Conservation (phyloP, 441 rosid genomes). For the Pelargonium australe region DNA sequence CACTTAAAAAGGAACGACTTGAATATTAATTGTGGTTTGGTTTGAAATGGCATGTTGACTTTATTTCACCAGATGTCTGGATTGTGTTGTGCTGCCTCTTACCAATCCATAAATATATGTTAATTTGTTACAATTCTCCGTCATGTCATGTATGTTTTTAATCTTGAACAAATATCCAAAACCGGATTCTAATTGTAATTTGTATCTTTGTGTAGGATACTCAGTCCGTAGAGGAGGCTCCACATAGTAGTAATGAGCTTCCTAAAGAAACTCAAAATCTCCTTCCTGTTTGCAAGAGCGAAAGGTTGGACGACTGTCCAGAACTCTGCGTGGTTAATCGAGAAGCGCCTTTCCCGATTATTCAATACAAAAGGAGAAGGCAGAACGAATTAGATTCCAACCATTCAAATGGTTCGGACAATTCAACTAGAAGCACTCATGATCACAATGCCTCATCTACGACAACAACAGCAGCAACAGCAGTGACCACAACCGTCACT, state of each 20-base stretch:
- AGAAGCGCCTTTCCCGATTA: slow-evolving; percentile 57
- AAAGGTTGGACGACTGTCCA: slow-evolving; percentile 41
- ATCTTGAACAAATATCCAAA: background rate
- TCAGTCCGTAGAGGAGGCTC: slow-evolving; percentile 28
- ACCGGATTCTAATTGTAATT: slow-evolving; percentile 10
- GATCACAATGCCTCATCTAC: slow-evolving; percentile 62
- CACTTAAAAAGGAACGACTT: background rate
- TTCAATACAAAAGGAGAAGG: slow-evolving; percentile 68
- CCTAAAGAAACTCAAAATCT: slow-evolving; percentile 35
- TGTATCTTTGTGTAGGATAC: slow-evolving; percentile 34
- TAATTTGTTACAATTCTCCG: background rate
- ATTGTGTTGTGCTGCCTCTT: background rate
- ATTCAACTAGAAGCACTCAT: slow-evolving; percentile 38
- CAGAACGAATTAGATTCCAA: slow-evolving; percentile 41
- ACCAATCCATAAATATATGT: background rate
- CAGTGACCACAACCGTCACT: slow-evolving; percentile 25
- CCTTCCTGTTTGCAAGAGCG: slow-evolving; percentile 40
- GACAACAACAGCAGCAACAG: slow-evolving; percentile 45
- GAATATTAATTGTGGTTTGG: background rate
- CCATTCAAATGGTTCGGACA: slow-evolving; percentile 41
- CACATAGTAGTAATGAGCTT: slow-evolving; percentile 31
- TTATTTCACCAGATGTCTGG: too few species aligned
- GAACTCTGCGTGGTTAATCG: slow-evolving; percentile 44
- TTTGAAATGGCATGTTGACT: background rate
- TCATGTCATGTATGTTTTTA: background rate